Evolutionary conservation across 495 filamentous ascomycete genomes (phyloP).

Genomic region (Neurospora terricola): DNA sequence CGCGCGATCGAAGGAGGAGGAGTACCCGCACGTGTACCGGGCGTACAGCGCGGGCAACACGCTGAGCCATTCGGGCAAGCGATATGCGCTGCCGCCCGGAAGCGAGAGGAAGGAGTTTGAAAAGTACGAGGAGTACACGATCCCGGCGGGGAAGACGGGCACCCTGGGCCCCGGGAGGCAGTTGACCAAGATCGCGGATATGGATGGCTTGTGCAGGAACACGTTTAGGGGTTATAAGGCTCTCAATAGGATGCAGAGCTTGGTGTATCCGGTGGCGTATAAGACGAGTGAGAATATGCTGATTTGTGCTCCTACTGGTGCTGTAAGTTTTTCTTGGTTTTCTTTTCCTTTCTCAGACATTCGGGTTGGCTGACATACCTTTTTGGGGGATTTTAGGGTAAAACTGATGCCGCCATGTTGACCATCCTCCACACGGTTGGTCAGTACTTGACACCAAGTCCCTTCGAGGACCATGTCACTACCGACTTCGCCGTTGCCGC

Average conservation of each 20-base stretch:
- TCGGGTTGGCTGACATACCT: background rate
- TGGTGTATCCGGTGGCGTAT: slow-evolving; percentile 94
- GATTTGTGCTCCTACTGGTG: slow-evolving; percentile 95
- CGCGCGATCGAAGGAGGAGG: slow-evolving; percentile 45
- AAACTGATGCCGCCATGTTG: slow-evolving; percentile 97
- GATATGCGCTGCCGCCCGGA: slow-evolving; percentile 64
- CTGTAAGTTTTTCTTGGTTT: slow-evolving; percentile 33
- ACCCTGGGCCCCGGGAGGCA: slow-evolving; percentile 58
- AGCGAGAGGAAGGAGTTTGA: slow-evolving; percentile 43
- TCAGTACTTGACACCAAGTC: slow-evolving; percentile 73
- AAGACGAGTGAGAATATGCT: slow-evolving; percentile 96
- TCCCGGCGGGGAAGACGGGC: slow-evolving; percentile 78
- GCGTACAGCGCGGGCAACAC: slow-evolving; percentile 72
- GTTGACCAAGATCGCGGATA: slow-evolving; percentile 62
- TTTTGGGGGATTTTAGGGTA: slow-evolving; percentile 47
- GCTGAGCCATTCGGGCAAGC: slow-evolving; percentile 61
- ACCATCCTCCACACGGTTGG: slow-evolving; percentile 81
- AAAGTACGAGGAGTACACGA: slow-evolving; percentile 78
- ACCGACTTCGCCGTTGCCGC: slow-evolving; percentile 66
- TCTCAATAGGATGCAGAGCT: slow-evolving; percentile 94
- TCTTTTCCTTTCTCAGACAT: background rate
- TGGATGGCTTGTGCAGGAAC: slow-evolving; percentile 83
- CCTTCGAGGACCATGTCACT: slow-evolving; percentile 59
- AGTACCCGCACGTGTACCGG: slow-evolving; percentile 92
- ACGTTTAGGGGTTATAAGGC: slow-evolving; percentile 92